Base-by-base conservation (phyloP, 495 filamentous ascomycete species). In the Talaromyces ruber region DNA sequence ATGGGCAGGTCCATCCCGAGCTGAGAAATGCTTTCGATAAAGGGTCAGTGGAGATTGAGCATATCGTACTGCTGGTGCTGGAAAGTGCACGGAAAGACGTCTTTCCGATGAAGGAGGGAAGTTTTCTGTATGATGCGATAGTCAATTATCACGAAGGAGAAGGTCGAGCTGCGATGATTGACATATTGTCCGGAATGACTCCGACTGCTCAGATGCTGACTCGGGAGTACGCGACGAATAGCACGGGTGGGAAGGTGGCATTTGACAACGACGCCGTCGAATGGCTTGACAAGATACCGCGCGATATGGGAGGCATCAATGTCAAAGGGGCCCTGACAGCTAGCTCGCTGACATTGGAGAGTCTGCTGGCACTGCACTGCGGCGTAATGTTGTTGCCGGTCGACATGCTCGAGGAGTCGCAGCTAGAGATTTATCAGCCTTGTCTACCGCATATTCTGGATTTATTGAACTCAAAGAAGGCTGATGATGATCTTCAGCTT, bases 31-130 rank as follows among this genome's bases (percentile, higher is more conserved):
- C 68, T 4, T 73, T 74, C 34, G 21, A 71, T 18, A 60, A 71
- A 25, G 61, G 70, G 45, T 63, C 70, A 0, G 71, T 73, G 4
- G 47, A 63, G 6, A 77, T 81, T 28, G 72, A 79, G 21, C 72
- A 81, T 65, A 66, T 81, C 4, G 68, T 79, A 11, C 45, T 81
- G 7, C 56, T 81, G 30, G 75, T 76, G 25, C 68, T 81, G 16
- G 78, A 81, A 64, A 78, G 75, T 59, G 76, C 76, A 7, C 70
- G 78, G 47, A 81, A 79, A 57, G 77, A 81, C 39, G 62, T 79
- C 39, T 81, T 81, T 62, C 78, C 78, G 3, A 66, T 76, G 57
- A 71, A 77, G 58, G 73, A 77, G 43, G 72, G 73, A 11, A 72
- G 69, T 11, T 65, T 66, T 6, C 59, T 81, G 24, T 76, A 79